A percentile compares a stretch with the other conserved stretches of the same genome.
These are phyloP conservation scores for Scheffersomyces illinoinensis DNA, from an alignment of 1,139 yeast genomes.

Conservation along the genomic window DNA sequence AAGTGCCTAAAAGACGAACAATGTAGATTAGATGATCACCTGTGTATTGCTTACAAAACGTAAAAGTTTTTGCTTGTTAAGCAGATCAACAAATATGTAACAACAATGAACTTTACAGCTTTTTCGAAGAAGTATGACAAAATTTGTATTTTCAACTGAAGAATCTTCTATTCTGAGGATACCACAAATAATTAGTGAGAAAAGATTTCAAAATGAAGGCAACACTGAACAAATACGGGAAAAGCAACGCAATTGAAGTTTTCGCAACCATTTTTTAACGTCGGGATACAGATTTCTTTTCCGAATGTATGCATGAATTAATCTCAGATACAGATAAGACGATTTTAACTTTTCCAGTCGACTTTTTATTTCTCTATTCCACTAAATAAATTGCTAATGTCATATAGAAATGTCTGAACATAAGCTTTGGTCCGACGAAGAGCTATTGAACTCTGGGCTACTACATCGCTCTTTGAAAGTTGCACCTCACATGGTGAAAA, in stretches of 20 bases:
- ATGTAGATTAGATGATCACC: neutral
- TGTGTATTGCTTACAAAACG: neutral
- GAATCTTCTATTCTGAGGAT: neutral
- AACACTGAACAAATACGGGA: too few relatives aligned
- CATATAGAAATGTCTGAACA: neutral
- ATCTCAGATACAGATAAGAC: neutral
- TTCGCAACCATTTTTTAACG: neutral
- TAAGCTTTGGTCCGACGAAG: neutral
- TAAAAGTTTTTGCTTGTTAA: neutral
- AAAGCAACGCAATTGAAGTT: neutral
- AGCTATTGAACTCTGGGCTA: neutral
- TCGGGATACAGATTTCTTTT: neutral
- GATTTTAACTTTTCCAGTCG: neutral
- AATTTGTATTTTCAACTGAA: neutral
- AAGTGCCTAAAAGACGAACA: neutral
- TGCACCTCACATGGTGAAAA: constrained; percentile 8
- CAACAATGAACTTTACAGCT: neutral
- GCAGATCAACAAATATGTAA: neutral
- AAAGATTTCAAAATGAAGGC: too few relatives aligned
- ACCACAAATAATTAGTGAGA: too few relatives aligned
- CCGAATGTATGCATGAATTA: neutral
- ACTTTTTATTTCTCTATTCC: too few relatives aligned
- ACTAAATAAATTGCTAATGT: neutral
- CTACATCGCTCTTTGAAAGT: constrained; percentile 10
- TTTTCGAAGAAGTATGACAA: neutral